Percentiles rank a stretch among this genome's conserved stretches.
Conservation (phyloP, 2,329 filamentous ascomycete species). For the Alternaria novae-zelandiae region DNA sequence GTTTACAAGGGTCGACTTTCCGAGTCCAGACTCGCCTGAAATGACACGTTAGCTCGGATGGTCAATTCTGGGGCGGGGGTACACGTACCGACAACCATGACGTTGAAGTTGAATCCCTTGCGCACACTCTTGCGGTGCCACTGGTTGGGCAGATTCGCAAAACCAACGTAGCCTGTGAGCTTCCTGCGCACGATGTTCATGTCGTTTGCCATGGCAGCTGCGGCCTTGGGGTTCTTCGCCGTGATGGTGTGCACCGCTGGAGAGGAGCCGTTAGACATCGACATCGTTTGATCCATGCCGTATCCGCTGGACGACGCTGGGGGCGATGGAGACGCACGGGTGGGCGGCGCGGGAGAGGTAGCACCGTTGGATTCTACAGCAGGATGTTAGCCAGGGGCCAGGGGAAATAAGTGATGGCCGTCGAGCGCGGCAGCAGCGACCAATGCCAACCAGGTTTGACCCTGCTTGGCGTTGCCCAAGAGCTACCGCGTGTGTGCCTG, state of each 20-base stretch:
- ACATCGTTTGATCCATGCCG: constrained; percentile 64
- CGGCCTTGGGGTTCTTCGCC: constrained; percentile 68
- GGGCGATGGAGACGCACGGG: constrained; percentile 56
- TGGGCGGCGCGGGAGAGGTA: constrained; percentile 49
- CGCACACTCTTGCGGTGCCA: constrained; percentile 99
- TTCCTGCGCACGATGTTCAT: constrained; percentile 98
- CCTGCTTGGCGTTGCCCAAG: constrained; percentile 9
- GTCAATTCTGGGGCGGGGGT: not conserved
- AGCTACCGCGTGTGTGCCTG: constrained; percentile 17
- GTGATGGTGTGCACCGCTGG: constrained; percentile 64
- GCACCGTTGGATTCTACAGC: constrained; percentile 55
- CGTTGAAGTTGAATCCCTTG: constrained; percentile 99
- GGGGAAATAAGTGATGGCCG: constrained; percentile 10
- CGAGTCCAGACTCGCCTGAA: constrained; percentile 94
- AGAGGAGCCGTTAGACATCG: constrained; percentile 58
- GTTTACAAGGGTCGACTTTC: constrained; percentile 99
- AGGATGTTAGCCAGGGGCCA: constrained; percentile 34
- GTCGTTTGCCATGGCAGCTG: constrained; percentile 56
- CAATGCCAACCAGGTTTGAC: constrained; percentile 18
- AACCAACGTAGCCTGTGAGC: constrained; percentile 97
- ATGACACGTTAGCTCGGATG: constrained; percentile 20
- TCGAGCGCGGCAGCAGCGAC: constrained; percentile 18
- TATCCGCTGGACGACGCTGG: constrained; percentile 59
- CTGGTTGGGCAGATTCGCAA: constrained; percentile 98
- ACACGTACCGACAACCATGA: constrained; percentile 97